Base-by-base conservation (phyloP, 331 rosid species). In the Malus hybrid region DNA sequence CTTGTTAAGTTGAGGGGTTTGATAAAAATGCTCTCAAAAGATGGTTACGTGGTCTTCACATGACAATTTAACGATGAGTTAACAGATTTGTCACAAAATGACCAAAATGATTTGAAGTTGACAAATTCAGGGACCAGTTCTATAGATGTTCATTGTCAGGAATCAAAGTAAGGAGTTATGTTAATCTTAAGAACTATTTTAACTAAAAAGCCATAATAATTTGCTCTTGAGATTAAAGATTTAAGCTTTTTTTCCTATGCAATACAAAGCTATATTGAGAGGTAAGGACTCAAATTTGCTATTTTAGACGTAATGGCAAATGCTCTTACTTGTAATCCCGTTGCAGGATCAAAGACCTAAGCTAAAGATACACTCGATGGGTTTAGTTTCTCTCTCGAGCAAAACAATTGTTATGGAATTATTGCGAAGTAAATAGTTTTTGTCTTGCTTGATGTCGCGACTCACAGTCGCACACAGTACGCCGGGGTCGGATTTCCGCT, bases 401-500 rank as follows among this genome's bases (percentile, higher is more conserved):
- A 64, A 64, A 64, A 15, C 32, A 31, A 31, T 31, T 39, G 46
- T 39, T 10, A 9, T 39, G 4, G 46, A 39, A 36, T 36, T 36
- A 36, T 64, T 31, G 9, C 7, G 0, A 31, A 31, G 12, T 32
- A 64, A 8, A 39, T 39, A 39, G 12, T 39, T 39, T 39, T 39
- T 39, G 44, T 39, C 44, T 36, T 2, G 44, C 11, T 8, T 36
- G 44, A 39, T 39, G 44, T 39, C 12, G 44, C 12, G 44, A 39
- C 44, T 39, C 44, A 39, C 44, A 39, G 44, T 39, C 46, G 4
- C 24, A 59, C 15, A 11, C 18, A 34, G 32, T 15, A 15, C 2
- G 33, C 34, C 69, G 24, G 50, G 63, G 73, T 65, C 73, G 32
- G 8, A 44, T 59, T 73, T 60, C 71, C 75, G 70, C 83, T 67